These are phyloP conservation scores for Garcia nutans DNA, from an alignment of 345 rosid species.

Conservation along the genomic window DNA sequence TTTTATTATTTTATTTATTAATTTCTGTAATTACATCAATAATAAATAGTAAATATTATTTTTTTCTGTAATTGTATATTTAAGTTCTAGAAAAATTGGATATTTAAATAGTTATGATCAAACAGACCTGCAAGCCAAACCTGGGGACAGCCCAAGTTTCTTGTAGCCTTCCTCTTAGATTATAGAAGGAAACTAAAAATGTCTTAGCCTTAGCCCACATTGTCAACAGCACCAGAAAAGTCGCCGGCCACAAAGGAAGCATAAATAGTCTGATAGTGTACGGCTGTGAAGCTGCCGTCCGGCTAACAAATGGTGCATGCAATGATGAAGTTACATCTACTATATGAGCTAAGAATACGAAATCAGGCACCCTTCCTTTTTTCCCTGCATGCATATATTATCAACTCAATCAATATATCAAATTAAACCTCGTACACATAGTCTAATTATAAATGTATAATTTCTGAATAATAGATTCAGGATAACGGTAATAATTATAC, in stretches of 20 bases:
- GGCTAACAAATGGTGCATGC: slow-evolving; percentile 65
- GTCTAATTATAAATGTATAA: too few relatives aligned
- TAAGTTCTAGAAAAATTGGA: background rate
- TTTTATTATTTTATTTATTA: too few relatives aligned
- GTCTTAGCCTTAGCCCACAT: slow-evolving; percentile 84
- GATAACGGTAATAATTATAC: too few relatives aligned
- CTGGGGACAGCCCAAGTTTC: slow-evolving; percentile 90
- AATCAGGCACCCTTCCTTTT: slow-evolving; percentile 59
- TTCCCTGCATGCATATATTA: slow-evolving; percentile 32
- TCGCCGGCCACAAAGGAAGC: slow-evolving; percentile 47
- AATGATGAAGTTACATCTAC: slow-evolving; percentile 64
- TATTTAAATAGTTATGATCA: background rate
- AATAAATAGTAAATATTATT: too few relatives aligned
- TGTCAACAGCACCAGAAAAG: slow-evolving; percentile 43
- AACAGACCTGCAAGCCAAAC: slow-evolving; percentile 75
- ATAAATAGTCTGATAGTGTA: slow-evolving; percentile 41
- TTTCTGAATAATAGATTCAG: too few relatives aligned
- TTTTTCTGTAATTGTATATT: too few relatives aligned
- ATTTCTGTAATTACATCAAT: too few relatives aligned
- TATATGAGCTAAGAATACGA: slow-evolving; percentile 91
- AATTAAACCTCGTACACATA: too few relatives aligned
- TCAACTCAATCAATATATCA: too few relatives aligned
- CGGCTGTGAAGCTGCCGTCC: slow-evolving; percentile 62
- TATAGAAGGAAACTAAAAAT: slow-evolving; percentile 56
- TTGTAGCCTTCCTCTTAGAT: slow-evolving; percentile 60